Evolutionary conservation across 1,284 basidiomycete genomes (phyloP), one percentile per base, ranked within the genome.

Genomic region (Boletellus deceptivus): DNA sequence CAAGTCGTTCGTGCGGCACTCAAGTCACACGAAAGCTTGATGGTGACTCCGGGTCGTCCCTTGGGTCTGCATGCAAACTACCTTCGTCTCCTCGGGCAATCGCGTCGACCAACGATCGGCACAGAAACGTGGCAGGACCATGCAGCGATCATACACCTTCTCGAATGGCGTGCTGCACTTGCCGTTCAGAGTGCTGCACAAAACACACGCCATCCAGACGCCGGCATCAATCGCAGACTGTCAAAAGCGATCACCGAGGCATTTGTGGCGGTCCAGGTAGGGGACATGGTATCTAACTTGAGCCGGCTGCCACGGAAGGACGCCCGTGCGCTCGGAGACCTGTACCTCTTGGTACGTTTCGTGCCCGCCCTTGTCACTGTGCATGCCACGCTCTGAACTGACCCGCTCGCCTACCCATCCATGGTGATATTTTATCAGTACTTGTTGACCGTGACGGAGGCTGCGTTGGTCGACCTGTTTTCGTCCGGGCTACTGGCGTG

Each of bases 1-100:
- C 88, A 91, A 68, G 86, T 88, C 35, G 80, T 86, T 24, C 78
- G 86, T 24, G 80, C 83, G 0, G 84, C 85, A 1, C 64, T 87
- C 17, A 90, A 88, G 59, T 74, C 83, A 0, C 77, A 77, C 60
- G 67, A 62, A 8, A 54, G 54, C n/a, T 67, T 69, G 25, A 54
- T 59, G 22, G 54, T 52, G 8, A 16, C 33, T n/a, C 42, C 53
- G 2, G 49, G 59, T 37, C 58, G 48, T 29, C 44, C 63, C 43
- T 67, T 83, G 14, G 72, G 82, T 1, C 76, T 75, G 1, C 80
- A 79, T 6, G 76, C 79, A 2, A 54, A 61, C 24, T 84, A 82
- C 65, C 72, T 86, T 33, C 78, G 80, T 34, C 71, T 78, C 51
- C 68, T 85, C 4, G 36, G 14, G 1, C n/a, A 52, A 55, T 29